These are phyloP conservation scores for Pachyrhizus erosus DNA, from an alignment of 306 rosid species.

Conservation along the genomic window DNA sequence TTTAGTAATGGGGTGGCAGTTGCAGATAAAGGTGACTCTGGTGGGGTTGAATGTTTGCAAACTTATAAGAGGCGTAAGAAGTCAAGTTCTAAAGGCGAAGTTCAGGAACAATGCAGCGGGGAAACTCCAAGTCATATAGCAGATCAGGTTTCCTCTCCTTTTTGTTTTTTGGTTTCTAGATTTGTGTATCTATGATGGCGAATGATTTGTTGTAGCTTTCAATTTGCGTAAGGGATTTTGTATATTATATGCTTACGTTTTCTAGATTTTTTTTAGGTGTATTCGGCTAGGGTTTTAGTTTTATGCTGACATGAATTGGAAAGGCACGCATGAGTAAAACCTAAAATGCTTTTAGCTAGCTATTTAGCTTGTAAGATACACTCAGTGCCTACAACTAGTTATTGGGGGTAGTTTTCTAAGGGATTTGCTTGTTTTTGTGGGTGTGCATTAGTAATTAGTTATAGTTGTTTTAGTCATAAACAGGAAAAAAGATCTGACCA, in stretches of 20 bases:
- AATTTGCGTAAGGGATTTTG: neutral
- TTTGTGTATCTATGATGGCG: neutral
- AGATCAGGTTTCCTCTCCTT: constrained; percentile 51
- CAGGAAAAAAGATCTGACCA: neutral
- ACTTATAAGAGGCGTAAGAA: constrained; percentile 79
- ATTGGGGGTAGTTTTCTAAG: neutral
- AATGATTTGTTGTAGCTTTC: neutral
- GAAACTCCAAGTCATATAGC: constrained; percentile 47
- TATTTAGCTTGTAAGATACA: neutral
- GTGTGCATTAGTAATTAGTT: neutral
- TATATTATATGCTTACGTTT: neutral
- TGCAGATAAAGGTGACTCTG: neutral
- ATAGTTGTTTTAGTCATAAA: neutral
- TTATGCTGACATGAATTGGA: neutral
- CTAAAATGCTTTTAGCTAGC: neutral
- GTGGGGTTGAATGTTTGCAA: constrained; percentile 35
- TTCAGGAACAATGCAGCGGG: constrained; percentile 48
- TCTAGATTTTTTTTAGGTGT: neutral
- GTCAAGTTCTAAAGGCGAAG: constrained; percentile 46
- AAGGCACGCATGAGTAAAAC: neutral
- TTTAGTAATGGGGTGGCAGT: neutral
- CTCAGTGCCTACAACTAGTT: neutral
- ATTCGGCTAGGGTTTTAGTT: neutral
- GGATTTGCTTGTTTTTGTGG: neutral
- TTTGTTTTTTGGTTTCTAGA: neutral